These are phyloP conservation scores for Neobulgaria alba DNA, from an alignment of 2,329 filamentous ascomycete genomes.

Conservation along the genomic window DNA sequence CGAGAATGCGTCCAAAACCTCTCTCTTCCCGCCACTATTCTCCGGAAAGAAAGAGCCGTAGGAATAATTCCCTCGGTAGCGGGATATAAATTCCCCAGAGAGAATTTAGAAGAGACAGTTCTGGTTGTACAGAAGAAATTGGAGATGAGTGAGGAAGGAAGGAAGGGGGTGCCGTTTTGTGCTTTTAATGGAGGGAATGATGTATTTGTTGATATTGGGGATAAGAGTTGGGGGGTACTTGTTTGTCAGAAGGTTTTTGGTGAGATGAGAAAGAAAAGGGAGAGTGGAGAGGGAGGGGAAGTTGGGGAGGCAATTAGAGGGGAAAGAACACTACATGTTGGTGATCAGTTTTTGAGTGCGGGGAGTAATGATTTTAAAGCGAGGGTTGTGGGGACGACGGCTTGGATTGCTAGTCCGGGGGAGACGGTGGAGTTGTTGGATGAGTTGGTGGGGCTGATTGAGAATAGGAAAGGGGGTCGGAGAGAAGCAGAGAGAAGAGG, in stretches of 20 bases:
- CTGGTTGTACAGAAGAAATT: slow-evolving; percentile 88
- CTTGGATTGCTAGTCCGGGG: slow-evolving; percentile 88
- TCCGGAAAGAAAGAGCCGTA: slow-evolving; percentile 83
- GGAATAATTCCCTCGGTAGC: slow-evolving; percentile 62
- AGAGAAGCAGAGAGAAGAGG: background rate
- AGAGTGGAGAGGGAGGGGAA: slow-evolving; percentile 5
- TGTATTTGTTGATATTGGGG: slow-evolving; percentile 96
- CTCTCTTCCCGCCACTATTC: slow-evolving; percentile 66
- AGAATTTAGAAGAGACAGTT: slow-evolving; percentile 92
- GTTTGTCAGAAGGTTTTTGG: slow-evolving; percentile 90
- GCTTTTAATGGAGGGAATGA: slow-evolving; percentile 98
- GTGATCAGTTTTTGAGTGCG: slow-evolving; percentile 92
- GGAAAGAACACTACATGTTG: slow-evolving; percentile 82
- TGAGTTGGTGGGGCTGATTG: slow-evolving; percentile 55
- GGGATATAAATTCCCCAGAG: slow-evolving; percentile 64
- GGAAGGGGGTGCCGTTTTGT: slow-evolving; percentile 71
- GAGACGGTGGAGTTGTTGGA: slow-evolving; percentile 89
- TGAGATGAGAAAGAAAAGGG: slow-evolving; percentile 31
- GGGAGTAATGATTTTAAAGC: slow-evolving; percentile 98
- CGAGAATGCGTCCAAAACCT: slow-evolving; percentile 73
- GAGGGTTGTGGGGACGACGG: slow-evolving; percentile 81
- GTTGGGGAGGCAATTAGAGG: slow-evolving; percentile 50
- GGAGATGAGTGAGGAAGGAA: slow-evolving; percentile 62
- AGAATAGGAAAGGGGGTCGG: background rate
- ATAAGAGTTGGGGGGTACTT: slow-evolving; percentile 92